These are phyloP conservation scores for Fragilaria crotonensis DNA, from an alignment of 108 stramenopile genomes.

Conservation along the genomic window DNA sequence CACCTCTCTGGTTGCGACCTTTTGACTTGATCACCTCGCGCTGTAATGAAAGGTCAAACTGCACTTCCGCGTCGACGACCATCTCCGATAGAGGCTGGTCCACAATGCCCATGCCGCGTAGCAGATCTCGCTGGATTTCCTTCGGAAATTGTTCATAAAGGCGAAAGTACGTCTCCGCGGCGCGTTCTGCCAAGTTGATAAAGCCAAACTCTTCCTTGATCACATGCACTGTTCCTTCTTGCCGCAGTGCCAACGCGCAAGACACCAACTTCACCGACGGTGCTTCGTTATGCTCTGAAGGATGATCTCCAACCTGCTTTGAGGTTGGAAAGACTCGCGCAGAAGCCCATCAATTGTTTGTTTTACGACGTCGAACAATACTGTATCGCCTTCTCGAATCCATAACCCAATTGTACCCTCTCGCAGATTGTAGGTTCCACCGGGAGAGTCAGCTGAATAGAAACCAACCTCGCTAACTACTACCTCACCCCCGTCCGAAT, in stretches of 20 bases:
- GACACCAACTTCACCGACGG: constrained; percentile 22
- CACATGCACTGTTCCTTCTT: constrained; percentile 62
- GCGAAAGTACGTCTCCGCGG: constrained; percentile 70
- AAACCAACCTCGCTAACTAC: constrained; percentile 37
- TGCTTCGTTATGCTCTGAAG: constrained; percentile 1
- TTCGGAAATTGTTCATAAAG: constrained; percentile 58
- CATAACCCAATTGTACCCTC: constrained; percentile 39
- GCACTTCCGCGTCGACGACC: constrained; percentile 50
- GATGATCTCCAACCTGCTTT: constrained; percentile 4
- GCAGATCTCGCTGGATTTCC: constrained; percentile 50
- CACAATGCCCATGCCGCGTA: constrained; percentile 23
- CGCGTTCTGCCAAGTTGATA: constrained; percentile 62
- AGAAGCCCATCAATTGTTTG: constrained; percentile 47
- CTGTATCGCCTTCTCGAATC: constrained; percentile 56
- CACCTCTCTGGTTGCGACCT: constrained; percentile 5
- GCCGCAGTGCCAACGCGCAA: constrained; percentile 38
- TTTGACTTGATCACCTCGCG: constrained; percentile 9
- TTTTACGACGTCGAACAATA: constrained; percentile 68
- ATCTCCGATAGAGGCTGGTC: constrained; percentile 11
- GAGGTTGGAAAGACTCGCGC: constrained; percentile 54
- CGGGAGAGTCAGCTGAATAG: constrained; percentile 46
- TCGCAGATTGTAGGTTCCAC: constrained; percentile 44
- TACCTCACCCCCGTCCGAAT: constrained; percentile 15
- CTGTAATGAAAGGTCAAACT: constrained; percentile 72
- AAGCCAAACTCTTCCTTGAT: constrained; percentile 72